Evolutionary conservation across 108 stramenopile genomes (phyloP), one percentile per base, ranked within the genome.

Genomic region (Cyclotella atomus): DNA sequence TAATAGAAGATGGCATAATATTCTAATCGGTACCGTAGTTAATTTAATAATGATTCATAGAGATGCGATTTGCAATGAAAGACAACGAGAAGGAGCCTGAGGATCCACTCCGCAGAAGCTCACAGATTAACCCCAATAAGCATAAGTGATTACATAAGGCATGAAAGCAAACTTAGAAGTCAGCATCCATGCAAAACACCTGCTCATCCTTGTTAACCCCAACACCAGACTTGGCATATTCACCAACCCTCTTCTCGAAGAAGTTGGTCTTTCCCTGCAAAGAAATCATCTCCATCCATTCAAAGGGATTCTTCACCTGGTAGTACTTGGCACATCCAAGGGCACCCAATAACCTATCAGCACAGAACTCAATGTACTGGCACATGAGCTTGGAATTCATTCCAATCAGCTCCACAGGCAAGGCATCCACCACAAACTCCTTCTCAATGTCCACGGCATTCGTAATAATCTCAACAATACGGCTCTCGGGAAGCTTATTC

Each of bases 351-450:
- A 99, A 81, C 5, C 99, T 91, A 85, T 99, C 99, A n/a, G 99
- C 98, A 69, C 94, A 94, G 75, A 99, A 99, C 84, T 99, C 92
- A 86, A 99, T 99, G 92, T 99, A 99, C 69, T 97, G 84, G 33
- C 90, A 84, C 99, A 99, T 99, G 62, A 99, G 87, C 21, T 65
- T 71, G 44, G 89, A 88, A 88, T 99, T 99, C 99, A 99, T 99
- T 19, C 99, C 98, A 81, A 99, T 99, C 59, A 99, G 79, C 72
- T 98, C 98, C 30, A 99, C 99, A 20, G 99, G 98, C 28, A 99
- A 86, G 12, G 98, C 97, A 56, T 98, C 97, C 0, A 77, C 81
- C 54, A 99, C 93, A 84, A 99, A 99, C 65, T 99, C 97, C 86
- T 96, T 95, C 87, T 99, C 99, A 82, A 98, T 98, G 47, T 95